A percentile compares a stretch with the other conserved stretches of the same genome.
Evolutionary conservation across 345 rosid species (phyloP).

Genomic region (Eucalyptus viminalis): DNA sequence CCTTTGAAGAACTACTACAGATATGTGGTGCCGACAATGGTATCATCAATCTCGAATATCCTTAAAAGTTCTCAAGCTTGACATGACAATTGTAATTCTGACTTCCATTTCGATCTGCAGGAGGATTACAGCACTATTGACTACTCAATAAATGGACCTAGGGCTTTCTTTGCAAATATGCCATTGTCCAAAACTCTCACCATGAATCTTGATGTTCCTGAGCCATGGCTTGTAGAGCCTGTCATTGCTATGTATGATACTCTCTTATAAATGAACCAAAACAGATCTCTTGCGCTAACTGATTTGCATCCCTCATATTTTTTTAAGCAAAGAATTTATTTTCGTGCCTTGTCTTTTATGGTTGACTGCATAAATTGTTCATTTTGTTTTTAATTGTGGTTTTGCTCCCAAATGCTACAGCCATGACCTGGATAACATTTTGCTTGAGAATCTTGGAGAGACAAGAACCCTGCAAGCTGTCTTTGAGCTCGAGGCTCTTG

Average conservation of each 20-base stretch:
- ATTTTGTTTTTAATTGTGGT: neutral
- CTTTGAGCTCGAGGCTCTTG: constrained; percentile 96
- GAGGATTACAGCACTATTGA: constrained; percentile 81
- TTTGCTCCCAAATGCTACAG: constrained; percentile 10
- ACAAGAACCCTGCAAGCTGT: constrained; percentile 94
- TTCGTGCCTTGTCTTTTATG: neutral
- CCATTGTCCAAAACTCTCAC: constrained; percentile 97
- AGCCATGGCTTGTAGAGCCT: constrained; percentile 99
- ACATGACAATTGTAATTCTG: neutral
- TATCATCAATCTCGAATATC: constrained; percentile 2
- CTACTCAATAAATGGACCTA: constrained; percentile 72
- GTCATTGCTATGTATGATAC: constrained; percentile 86
- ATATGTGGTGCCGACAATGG: constrained; percentile 86
- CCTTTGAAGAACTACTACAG: constrained; percentile 98
- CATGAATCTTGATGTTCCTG: constrained; percentile 99
- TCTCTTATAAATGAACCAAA: neutral
- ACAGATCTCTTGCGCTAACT: neutral
- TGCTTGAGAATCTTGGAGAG: constrained; percentile 98
- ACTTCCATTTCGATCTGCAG: constrained; percentile 27
- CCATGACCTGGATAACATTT: constrained; percentile 93
- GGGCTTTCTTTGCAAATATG: constrained; percentile 96
- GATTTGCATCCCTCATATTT: neutral
- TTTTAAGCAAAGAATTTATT: neutral
- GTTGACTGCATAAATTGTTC: neutral
- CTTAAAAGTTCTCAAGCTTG: neutral